Conservation (phyloP, 2,329 filamentous ascomycete genomes). For the Juglanconis oblonga region DNA sequence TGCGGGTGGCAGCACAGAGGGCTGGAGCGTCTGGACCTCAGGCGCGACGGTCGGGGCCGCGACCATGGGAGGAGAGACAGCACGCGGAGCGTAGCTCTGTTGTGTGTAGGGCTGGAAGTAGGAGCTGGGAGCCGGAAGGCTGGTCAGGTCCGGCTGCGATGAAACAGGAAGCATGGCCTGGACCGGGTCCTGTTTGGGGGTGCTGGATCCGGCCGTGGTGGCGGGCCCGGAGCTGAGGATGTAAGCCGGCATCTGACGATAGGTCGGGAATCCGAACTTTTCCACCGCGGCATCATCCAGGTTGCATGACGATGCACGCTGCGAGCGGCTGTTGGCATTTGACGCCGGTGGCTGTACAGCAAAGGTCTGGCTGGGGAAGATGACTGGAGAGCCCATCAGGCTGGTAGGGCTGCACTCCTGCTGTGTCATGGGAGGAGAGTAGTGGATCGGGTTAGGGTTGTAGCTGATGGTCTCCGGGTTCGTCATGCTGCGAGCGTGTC, state of each 20-base stretch:
- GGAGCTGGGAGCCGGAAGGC: conserved; percentile 21
- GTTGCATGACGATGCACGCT: conserved; percentile 65
- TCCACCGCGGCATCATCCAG: conserved; percentile 65
- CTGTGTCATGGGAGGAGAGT: conserved; percentile 31
- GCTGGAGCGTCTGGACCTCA: conserved; percentile 32
- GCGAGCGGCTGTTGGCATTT: conserved; percentile 35
- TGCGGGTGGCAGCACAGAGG: conserved; percentile 37
- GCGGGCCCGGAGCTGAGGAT: conserved; percentile 30
- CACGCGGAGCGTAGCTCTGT: conserved; percentile 43
- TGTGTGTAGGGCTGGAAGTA: conserved; percentile 39
- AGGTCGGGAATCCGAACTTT: conserved; percentile 80
- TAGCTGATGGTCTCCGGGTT: conserved; percentile 55
- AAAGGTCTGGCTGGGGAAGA: conserved; percentile 42
- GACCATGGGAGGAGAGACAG: conserved; percentile 40
- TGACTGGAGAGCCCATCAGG: conserved; percentile 66
- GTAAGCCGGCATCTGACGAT: conserved; percentile 68
- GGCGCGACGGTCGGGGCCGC: conserved; percentile 30
- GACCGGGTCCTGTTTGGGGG: conserved; percentile 25
- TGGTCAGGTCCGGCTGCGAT: conserved; percentile 30
- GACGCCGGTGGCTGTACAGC: conserved; percentile 21
- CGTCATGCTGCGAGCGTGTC: conserved; percentile 58
- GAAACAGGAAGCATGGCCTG: conserved; percentile 24
- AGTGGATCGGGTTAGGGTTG: conserved; percentile 32
- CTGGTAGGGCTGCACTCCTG: conserved; percentile 35
- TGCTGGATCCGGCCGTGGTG: conserved; percentile 24